Percentiles rank a stretch among this genome's conserved stretches.
Conservation (phyloP, 2,329 filamentous ascomycete genomes). For the Neocucurbitaria cava region DNA sequence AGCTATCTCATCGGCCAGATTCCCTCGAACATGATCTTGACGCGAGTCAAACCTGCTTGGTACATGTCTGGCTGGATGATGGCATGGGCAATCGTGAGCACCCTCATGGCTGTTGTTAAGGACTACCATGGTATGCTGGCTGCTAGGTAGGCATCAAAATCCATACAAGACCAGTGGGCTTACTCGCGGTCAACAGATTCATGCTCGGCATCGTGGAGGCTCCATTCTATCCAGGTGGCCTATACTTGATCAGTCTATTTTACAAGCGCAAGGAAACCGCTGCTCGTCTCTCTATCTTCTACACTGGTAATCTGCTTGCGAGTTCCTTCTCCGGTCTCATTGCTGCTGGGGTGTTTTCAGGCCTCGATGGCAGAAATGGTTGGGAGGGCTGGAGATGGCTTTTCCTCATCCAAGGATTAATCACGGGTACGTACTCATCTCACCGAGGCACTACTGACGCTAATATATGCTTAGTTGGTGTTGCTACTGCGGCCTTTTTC, state of each 20-base stretch:
- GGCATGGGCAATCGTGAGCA: constrained; percentile 45
- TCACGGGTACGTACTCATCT: constrained; percentile 24
- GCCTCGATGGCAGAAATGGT: constrained; percentile 49
- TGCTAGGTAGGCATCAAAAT: constrained; percentile 8
- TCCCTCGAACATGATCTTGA: constrained; percentile 54
- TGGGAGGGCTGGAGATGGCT: constrained; percentile 53
- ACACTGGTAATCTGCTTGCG: constrained; percentile 50
- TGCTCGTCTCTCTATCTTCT: constrained; percentile 41
- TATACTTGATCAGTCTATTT: constrained; percentile 46
- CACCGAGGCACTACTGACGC: background rate
- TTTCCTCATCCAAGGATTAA: constrained; percentile 51
- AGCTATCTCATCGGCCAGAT: constrained; percentile 40
- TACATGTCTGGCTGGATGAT: constrained; percentile 44
- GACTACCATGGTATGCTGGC: constrained; percentile 43
- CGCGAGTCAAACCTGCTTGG: constrained; percentile 34
- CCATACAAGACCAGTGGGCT: background rate
- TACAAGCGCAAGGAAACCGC: constrained; percentile 48
- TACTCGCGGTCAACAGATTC: constrained; percentile 13
- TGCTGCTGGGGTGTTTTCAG: constrained; percentile 43
- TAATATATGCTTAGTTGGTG: constrained; percentile 1
- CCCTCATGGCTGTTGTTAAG: constrained; percentile 34
- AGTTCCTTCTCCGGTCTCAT: constrained; percentile 53
- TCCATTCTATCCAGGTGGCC: constrained; percentile 41
- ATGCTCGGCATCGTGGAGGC: constrained; percentile 38
- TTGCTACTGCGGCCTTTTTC: constrained; percentile 26